Percentiles rank a stretch among this genome's conserved stretches.
Conservation (phyloP, 78 protist genomes). For the Dictyostelium intermedium region DNA sequence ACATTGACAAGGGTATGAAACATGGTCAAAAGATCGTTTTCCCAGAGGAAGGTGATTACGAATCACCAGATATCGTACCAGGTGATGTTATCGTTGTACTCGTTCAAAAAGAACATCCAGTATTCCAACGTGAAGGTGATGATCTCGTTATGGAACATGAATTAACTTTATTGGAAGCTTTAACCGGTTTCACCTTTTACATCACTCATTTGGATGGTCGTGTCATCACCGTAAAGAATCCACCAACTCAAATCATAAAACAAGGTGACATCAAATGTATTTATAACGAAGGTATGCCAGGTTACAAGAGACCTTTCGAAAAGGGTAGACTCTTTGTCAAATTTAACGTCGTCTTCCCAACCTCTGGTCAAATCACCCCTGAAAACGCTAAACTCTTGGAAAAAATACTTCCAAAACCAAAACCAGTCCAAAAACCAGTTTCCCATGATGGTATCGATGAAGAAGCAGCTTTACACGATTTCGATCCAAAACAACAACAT, state of each 20-base stretch:
- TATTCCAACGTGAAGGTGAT: conserved; percentile 92
- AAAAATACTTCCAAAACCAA: conserved; percentile 76
- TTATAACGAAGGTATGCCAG: conserved; percentile 98
- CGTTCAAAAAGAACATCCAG: conserved; percentile 90
- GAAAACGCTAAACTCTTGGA: conserved; percentile 65
- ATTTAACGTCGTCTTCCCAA: conserved; percentile 92
- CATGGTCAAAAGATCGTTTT: conserved; percentile 92
- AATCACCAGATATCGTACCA: conserved; percentile 89
- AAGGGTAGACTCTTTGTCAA: conserved; percentile 90
- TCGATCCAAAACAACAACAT: not conserved
- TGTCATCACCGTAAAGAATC: conserved; percentile 75
- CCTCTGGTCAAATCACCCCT: conserved; percentile 43
- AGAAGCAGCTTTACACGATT: conserved; percentile 31
- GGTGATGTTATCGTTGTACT: conserved; percentile 97
- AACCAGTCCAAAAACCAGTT: conserved; percentile 16
- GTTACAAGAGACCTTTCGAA: conserved; percentile 89
- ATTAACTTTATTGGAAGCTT: conserved; percentile 91
- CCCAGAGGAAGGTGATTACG: conserved; percentile 96
- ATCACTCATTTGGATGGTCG: conserved; percentile 95
- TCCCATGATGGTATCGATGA: conserved; percentile 67
- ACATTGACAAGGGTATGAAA: conserved; percentile 96
- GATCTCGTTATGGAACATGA: conserved; percentile 91
- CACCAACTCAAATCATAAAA: conserved; percentile 83
- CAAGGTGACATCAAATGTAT: conserved; percentile 91
- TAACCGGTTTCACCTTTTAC: conserved; percentile 92